A percentile compares a stretch with the other conserved stretches of the same genome.
These are phyloP conservation scores for Penicillium mononematosum DNA, from an alignment of 495 filamentous ascomycete species.

Conservation along the genomic window DNA sequence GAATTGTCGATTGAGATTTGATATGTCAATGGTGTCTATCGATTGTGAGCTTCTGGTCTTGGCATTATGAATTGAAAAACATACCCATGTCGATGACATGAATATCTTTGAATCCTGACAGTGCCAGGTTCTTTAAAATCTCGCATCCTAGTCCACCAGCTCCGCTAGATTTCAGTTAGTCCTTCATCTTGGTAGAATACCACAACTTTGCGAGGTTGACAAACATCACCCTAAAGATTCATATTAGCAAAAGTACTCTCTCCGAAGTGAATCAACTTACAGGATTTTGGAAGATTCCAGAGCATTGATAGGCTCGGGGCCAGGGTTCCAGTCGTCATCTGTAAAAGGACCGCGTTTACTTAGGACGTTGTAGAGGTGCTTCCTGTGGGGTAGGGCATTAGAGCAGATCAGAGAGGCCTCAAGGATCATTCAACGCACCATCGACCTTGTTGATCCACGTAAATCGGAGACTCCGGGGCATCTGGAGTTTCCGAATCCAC, in stretches of 20 bases:
- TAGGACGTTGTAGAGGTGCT: constrained; percentile 75
- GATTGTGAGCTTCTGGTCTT: constrained; percentile 19
- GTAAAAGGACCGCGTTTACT: constrained; percentile 75
- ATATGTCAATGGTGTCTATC: constrained; percentile 93
- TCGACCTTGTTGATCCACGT: constrained; percentile 24
- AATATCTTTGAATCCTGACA: constrained; percentile 94
- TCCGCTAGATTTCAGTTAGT: constrained; percentile 55
- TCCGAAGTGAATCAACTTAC: constrained; percentile 39
- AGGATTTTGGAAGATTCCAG: constrained; percentile 68
- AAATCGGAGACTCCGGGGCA: constrained; percentile 12
- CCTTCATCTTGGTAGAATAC: neutral
- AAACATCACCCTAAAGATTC: constrained; percentile 36
- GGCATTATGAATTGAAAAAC: constrained; percentile 1
- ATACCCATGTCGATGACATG: constrained; percentile 98
- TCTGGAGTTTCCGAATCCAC: constrained; percentile 4
- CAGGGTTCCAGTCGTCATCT: constrained; percentile 65
- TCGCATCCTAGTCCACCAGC: constrained; percentile 96
- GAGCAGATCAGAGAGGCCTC: neutral
- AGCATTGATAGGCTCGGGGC: constrained; percentile 57
- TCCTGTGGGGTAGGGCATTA: constrained; percentile 51
- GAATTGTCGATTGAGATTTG: constrained; percentile 97
- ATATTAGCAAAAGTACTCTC: constrained; percentile 21
- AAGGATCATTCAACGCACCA: constrained; percentile 12
- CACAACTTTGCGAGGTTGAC: constrained; percentile 11
- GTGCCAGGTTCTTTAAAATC: constrained; percentile 92